phyloP scores from a whole-genome alignment of 441 rosid genomes.

The Adansonia grandidieri region DNA sequence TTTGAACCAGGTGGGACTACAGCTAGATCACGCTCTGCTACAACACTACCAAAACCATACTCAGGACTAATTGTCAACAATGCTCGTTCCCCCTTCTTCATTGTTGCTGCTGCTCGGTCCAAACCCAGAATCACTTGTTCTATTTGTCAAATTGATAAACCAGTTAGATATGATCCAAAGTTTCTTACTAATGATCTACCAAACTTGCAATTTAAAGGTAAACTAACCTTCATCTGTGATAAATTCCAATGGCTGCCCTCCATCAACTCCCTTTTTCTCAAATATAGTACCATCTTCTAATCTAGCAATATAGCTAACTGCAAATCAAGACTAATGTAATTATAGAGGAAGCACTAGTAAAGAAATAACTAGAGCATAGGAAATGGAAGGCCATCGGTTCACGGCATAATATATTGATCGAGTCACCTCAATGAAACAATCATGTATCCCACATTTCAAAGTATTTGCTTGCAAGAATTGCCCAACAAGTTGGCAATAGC shows the following conservation, averaged over 20 bases:
- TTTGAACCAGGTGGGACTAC: conserved; percentile 51
- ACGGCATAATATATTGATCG: neutral
- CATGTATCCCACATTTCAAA: neutral
- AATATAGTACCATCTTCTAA: conserved; percentile 62
- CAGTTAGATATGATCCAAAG: conserved; percentile 5
- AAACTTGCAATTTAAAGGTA: neutral
- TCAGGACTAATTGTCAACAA: conserved; percentile 49
- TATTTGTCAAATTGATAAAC: conserved; percentile 23
- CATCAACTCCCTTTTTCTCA: conserved; percentile 62
- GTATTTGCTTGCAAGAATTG: conserved; percentile 16
- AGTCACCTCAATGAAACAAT: conserved; percentile 9
- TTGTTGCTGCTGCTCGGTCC: conserved; percentile 57
- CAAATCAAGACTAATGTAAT: conserved; percentile 24
- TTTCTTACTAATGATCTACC: neutral
- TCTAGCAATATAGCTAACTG: conserved; percentile 60
- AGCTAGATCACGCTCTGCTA: conserved; percentile 49
- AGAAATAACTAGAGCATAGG: neutral
- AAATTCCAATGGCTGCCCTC: conserved; percentile 51
- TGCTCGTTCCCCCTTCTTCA: conserved; percentile 67
- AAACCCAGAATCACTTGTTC: conserved; percentile 69
- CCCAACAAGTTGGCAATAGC: conserved; percentile 6
- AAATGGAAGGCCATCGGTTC: neutral
- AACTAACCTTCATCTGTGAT: conserved; percentile 60
- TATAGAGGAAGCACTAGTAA: conserved; percentile 1
- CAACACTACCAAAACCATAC: conserved; percentile 64